Conservation (phyloP, 805 yeast species). For the Lachancea fermentati region DNA sequence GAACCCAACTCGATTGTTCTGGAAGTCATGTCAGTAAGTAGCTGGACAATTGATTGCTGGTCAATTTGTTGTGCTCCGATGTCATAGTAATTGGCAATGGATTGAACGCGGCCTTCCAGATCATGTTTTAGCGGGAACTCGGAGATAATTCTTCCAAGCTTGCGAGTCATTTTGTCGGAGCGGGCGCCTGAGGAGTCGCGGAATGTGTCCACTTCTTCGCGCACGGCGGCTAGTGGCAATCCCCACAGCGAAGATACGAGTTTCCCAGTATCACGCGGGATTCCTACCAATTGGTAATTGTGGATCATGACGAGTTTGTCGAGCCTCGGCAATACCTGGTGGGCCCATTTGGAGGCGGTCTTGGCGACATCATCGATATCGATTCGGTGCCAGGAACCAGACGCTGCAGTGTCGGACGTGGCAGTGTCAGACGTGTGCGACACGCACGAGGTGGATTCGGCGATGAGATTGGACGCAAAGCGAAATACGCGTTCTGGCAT, state of each 20-base stretch:
- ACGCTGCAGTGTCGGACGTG: background rate
- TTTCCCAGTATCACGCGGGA: conserved; percentile 15
- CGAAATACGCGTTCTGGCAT: conserved; percentile 6
- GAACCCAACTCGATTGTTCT: conserved; percentile 5
- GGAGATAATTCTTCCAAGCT: conserved; percentile 19
- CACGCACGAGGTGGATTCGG: background rate
- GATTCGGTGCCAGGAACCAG: background rate
- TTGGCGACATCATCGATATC: background rate
- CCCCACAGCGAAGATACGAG: conserved; percentile 10
- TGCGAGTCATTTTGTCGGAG: conserved; percentile 12
- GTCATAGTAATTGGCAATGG: background rate
- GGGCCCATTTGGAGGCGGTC: conserved; percentile 1
- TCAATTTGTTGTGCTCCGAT: background rate
- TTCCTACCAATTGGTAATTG: conserved; percentile 16
- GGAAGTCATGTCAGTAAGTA: background rate
- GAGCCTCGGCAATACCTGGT: conserved; percentile 10
- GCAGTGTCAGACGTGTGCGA: background rate
- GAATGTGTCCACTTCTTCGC: conserved; percentile 15
- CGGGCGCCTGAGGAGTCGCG: conserved; percentile 3
- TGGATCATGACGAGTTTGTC: conserved; percentile 16
- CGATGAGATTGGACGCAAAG: background rate
- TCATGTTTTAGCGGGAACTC: conserved; percentile 10
- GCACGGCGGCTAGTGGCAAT: conserved; percentile 18
- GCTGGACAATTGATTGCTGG: background rate
- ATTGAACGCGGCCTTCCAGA: background rate